phyloP scores from a whole-genome alignment of 345 rosid species.

The Rhodomyrtus tomentosa region DNA sequence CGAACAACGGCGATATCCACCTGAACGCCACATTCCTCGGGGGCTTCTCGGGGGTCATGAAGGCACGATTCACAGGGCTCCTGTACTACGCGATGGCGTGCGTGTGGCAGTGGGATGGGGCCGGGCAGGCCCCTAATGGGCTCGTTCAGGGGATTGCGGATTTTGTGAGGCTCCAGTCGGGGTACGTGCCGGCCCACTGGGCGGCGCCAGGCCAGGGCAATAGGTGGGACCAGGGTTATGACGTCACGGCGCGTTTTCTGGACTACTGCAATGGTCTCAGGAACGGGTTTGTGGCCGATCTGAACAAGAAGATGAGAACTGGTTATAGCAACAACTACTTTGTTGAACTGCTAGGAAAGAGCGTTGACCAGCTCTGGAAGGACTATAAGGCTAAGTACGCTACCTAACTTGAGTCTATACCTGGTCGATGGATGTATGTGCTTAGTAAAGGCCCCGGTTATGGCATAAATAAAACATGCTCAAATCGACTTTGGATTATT shows the following conservation, averaged over 20 bases:
- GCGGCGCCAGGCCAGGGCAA: slow-evolving; percentile 53
- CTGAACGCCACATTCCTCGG: slow-evolving; percentile 18
- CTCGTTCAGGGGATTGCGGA: slow-evolving; percentile 64
- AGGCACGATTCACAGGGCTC: slow-evolving; percentile 34
- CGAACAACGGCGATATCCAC: slow-evolving; percentile 20
- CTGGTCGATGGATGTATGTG: neutral
- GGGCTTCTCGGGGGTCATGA: slow-evolving; percentile 24
- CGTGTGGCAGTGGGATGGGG: slow-evolving; percentile 63
- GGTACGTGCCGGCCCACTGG: slow-evolving; percentile 43
- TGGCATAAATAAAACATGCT: too few relatives aligned
- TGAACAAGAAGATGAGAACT: slow-evolving; percentile 52
- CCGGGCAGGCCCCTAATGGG: slow-evolving; percentile 27
- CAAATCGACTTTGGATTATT: neutral
- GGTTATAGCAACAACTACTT: slow-evolving; percentile 33
- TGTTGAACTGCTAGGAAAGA: slow-evolving; percentile 46
- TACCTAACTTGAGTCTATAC: neutral
- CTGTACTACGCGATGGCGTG: slow-evolving; percentile 56
- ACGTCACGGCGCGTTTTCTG: slow-evolving; percentile 54
- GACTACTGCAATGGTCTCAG: slow-evolving; percentile 43
- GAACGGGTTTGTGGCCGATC: slow-evolving; percentile 57
- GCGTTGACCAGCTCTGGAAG: slow-evolving; percentile 50
- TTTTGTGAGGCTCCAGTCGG: slow-evolving; percentile 50
- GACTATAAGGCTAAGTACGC: slow-evolving; percentile 60
- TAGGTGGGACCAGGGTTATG: slow-evolving; percentile 68
- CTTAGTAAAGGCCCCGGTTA: neutral